These are phyloP conservation scores for Sistotremastrum suecicum DNA, from an alignment of 768 basidiomycete genomes.

Conservation along the genomic window DNA sequence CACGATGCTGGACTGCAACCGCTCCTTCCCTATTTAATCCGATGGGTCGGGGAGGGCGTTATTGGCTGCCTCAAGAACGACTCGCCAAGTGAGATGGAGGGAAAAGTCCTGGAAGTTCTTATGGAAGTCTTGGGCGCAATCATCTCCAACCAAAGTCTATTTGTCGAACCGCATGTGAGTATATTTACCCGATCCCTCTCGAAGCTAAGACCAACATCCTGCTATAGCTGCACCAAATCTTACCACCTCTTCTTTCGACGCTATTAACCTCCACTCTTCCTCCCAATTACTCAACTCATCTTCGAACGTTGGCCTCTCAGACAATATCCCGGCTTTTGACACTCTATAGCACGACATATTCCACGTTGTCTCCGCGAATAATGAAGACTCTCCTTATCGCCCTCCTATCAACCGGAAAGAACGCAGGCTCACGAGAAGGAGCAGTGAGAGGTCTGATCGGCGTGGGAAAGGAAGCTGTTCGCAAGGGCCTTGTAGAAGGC, in stretches of 20 bases:
- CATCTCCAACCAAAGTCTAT: slow-evolving; percentile 74
- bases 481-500: slow-evolving; percentile 70
- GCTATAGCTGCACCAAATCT: slow-evolving; percentile 80
- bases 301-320: slow-evolving; percentile 72
- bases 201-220: neutral
- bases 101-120: slow-evolving; percentile 62
- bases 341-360: slow-evolving; percentile 79
- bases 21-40: slow-evolving; percentile 82
- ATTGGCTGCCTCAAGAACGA: slow-evolving; percentile 41
- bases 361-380: slow-evolving; percentile 73
- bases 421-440: slow-evolving; percentile 74
- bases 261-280: slow-evolving; percentile 82
- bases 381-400: slow-evolving; percentile 90
- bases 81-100: slow-evolving; percentile 45
- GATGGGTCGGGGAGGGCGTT: slow-evolving; percentile 89
- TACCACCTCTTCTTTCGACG: slow-evolving; percentile 84
- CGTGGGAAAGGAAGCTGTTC: slow-evolving; percentile 72
- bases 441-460: slow-evolving; percentile 78
- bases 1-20: slow-evolving; percentile 86
- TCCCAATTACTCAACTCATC: slow-evolving; percentile 46
- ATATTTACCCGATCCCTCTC: neutral
- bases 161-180: slow-evolving; percentile 92
- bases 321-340: slow-evolving; percentile 72
- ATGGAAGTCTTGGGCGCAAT: slow-evolving; percentile 78
- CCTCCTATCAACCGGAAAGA: slow-evolving; percentile 57